Evolutionary conservation across 2,329 filamentous ascomycete species (phyloP), one percentile per base, ranked within the genome.

Genomic region (Leptosphaerulina australis): DNA sequence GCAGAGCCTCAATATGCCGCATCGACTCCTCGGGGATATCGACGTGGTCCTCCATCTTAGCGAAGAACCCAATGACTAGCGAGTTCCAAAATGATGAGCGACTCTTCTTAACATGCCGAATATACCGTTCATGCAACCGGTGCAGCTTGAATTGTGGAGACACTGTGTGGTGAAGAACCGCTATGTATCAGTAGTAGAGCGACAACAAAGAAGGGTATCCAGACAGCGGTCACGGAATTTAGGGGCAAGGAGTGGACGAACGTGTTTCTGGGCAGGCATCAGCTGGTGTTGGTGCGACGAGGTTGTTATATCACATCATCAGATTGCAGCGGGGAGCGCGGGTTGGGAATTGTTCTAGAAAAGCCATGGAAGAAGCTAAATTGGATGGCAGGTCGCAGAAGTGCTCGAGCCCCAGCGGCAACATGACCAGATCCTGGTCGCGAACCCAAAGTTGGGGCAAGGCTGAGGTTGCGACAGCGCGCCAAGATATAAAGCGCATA

Each of bases 271-370:
- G 54, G 43, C 56, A 64, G 58, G 62, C 61, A 59, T 62, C 64
- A 60, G 62, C 61, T 66, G 53, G 65, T 66, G 68, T 58, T 41
- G 30, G 41, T 45, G 51, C 50, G 67, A 71, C 67, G 53, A 59
- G 64, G 62, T 56, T 64, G 62, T 69, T 70, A 68, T 68, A 66
- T 70, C 67, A 70, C 65, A 68, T 69, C 67, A 68, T 61, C 63
- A 62, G 60, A 56, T 55, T 58, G 63, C 62, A 66, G 67, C 66
- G 65, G 65, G 68, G 67, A 63, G 56, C 41, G 65, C 66, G 66
- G 66, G 62, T 63, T 60, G 58, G 63, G 64, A 64, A 63, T 60
- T 63, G 59, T 71, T 71, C 68, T 71, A 58, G 68, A 72, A 71
- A 63, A 50, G 44, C 50, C 58, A 61, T 69, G 47, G 69, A 71